Conservation (phyloP, 2,329 filamentous ascomycete species). For the Alternaria novae-zelandiae region DNA sequence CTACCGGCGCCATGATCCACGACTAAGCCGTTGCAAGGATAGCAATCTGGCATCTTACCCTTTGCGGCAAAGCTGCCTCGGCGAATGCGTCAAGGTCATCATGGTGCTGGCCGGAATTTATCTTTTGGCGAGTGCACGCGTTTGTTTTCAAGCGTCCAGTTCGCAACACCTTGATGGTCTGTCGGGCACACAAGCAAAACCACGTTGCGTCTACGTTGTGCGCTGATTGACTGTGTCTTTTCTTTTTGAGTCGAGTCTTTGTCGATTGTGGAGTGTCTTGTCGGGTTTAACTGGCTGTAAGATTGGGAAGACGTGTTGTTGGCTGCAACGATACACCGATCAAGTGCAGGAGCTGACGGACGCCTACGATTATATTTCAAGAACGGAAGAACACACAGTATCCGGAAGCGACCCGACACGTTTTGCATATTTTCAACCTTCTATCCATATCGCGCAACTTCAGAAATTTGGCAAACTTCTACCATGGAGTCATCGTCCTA, state of each 20-base stretch:
- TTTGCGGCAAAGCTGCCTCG: slow-evolving; percentile 14
- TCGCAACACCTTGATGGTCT: slow-evolving; percentile 23
- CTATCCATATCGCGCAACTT: too few species aligned
- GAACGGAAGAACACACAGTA: neutral
- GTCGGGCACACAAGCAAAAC: slow-evolving; percentile 11
- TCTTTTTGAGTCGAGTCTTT: neutral
- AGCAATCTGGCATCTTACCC: neutral
- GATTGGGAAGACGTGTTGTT: slow-evolving; percentile 1
- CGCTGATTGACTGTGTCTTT: neutral
- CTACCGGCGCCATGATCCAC: slow-evolving; percentile 20
- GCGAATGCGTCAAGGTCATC: slow-evolving; percentile 25
- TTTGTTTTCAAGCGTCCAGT: slow-evolving; percentile 16
- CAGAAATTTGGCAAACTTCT: neutral
- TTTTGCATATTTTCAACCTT: too few species aligned
- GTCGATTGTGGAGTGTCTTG: neutral
- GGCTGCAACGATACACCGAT: neutral
- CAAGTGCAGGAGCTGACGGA: neutral
- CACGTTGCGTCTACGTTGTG: slow-evolving; percentile 2
- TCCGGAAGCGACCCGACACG: neutral
- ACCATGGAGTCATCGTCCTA: slow-evolving; percentile 9
- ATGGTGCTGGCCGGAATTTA: slow-evolving; percentile 23
- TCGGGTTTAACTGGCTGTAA: neutral
- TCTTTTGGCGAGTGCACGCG: slow-evolving; percentile 12
- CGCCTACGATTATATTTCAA: neutral
- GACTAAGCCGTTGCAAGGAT: slow-evolving; percentile 10